A percentile compares a stretch with the other conserved stretches of the same genome.
phyloP scores from a whole-genome alignment of 495 filamentous ascomycete species.

The Cairneyella variabilis region DNA sequence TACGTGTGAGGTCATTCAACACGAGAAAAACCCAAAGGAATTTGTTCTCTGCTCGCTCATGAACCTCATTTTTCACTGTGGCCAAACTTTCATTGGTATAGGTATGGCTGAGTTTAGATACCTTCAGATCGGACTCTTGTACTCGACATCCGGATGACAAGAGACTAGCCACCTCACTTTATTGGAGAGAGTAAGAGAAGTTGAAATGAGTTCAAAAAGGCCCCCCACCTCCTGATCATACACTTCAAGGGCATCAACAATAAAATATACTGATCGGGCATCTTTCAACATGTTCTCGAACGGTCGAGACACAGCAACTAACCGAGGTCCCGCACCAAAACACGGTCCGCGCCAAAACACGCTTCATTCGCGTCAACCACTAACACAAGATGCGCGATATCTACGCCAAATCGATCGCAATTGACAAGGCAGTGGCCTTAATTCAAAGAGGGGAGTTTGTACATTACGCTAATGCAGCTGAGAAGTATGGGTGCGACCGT shows the following conservation, averaged over 20 bases:
- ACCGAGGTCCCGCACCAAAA: too few species aligned
- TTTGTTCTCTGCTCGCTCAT: neutral
- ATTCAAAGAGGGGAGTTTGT: too few species aligned
- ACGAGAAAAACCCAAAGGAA: neutral
- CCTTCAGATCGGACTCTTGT: neutral
- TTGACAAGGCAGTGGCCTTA: too few species aligned
- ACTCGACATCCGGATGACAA: neutral
- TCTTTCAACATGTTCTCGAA: neutral
- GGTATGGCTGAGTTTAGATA: neutral
- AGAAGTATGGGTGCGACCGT: too few species aligned
- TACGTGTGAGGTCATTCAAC: neutral
- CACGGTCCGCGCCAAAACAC: too few species aligned
- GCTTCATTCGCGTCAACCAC: too few species aligned
- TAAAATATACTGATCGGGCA: neutral
- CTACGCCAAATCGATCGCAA: too few species aligned
- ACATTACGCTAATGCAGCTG: too few species aligned
- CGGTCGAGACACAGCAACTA: neutral
- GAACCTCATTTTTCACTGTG: neutral
- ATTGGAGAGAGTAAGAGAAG: neutral
- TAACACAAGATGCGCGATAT: too few species aligned
- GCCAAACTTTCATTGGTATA: neutral
- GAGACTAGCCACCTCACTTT: neutral
- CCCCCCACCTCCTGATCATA: neutral
- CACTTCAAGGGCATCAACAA: neutral
- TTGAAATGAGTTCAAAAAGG: neutral